Base-by-base conservation (phyloP, 148 eudicot species). In the Bassia scoparia region DNA sequence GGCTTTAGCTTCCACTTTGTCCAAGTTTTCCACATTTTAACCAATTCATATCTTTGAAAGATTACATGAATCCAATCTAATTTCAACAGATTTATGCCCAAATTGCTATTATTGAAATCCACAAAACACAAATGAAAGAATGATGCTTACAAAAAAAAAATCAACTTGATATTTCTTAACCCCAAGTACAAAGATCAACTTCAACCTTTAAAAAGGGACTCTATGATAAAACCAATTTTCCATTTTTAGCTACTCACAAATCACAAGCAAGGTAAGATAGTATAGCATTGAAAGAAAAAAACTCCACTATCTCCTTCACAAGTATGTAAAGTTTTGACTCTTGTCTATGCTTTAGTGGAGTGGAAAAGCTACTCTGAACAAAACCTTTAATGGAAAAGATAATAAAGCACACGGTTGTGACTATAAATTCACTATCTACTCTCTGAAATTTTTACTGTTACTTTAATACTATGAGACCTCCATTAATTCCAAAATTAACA, bases 161-260 rank as follows among this genome's bases (percentile, higher is more conserved):
- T 49, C 64, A 46, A 48, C n/a, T n/a, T n/a, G n/a, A 27, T 37
- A 50, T 50, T 70, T 64, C 26, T 52, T n/a, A 20, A 20, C 38
- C 67, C 62, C n/a, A 75, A 80, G 72, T 75, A 70, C 82, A 80
- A 75, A 80, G 55, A 75, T 80, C 69, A 75, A 80, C 74, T 75
- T 65, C 79, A 64, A 37, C 72, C 78, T 70, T 75, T 75, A 70
- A 69, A 74, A 79, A 60, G 78, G 66, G 23, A 37, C 17, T 24
- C 64, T 70, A 31, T 33, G 60, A 48, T 74, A 41, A 74, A 46
- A 70, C 34, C 35, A 10, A 65, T 50, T 70, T 74, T 79, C 82
- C 78, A 64, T 75, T 64, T 70, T 74, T 64, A 66, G 78, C 67
- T 64, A 75, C 15, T 64, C 78, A 74, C 75, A 74, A 63, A 69